Conservation (phyloP, 345 rosid genomes). For the Eucalyptus coolabah region DNA sequence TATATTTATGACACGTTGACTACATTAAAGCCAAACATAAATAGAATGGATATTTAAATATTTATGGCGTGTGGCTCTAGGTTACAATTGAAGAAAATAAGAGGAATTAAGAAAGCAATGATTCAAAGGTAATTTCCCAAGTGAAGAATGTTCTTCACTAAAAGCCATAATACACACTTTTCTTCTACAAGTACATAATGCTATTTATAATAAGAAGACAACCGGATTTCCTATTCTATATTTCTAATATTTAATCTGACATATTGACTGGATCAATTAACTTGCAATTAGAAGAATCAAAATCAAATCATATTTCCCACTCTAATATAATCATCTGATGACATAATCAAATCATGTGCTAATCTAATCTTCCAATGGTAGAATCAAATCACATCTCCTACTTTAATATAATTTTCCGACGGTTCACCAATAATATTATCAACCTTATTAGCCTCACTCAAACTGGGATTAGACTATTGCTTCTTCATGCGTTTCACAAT, state of each 20-base stretch:
- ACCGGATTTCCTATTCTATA: too few relatives aligned
- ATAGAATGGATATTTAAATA: too few relatives aligned
- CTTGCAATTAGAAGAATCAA: background rate
- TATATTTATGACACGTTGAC: background rate
- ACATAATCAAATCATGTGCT: too few relatives aligned
- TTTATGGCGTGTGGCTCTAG: background rate
- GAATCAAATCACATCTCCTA: background rate
- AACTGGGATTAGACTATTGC: background rate
- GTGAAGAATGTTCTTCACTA: background rate
- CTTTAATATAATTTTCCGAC: accelerated
- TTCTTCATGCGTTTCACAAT: background rate
- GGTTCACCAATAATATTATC: background rate
- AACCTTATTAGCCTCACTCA: background rate
- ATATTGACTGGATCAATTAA: too few relatives aligned
- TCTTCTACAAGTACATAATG: background rate
- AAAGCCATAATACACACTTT: background rate
- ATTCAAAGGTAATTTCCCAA: background rate
- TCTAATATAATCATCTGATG: too few relatives aligned
- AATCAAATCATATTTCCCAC: too few relatives aligned
- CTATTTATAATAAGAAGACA: background rate
- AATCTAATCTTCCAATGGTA: too few relatives aligned
- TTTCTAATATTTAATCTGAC: too few relatives aligned
- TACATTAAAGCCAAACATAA: too few relatives aligned
- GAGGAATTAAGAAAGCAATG: background rate
- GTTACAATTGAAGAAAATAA: background rate